Evolutionary conservation across 2,329 filamentous ascomycete species (phyloP), one percentile per base, ranked within the genome.

Genomic region (Trichophyton verrucosum): DNA sequence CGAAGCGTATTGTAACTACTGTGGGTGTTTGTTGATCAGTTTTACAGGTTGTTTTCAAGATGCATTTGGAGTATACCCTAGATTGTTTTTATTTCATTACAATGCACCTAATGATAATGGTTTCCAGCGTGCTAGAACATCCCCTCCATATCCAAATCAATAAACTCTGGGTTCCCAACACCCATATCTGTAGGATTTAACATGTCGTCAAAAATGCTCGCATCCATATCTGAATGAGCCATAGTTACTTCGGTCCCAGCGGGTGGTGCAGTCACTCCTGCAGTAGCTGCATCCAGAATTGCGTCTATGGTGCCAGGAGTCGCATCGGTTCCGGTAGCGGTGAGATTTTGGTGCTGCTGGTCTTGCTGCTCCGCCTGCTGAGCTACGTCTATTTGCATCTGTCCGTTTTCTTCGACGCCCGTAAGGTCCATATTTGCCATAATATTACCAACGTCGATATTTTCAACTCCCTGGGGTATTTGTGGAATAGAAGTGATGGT

Each of bases 61-160:
- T 38, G 9, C 3, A 38, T 9, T 38, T 38, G 9, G 33, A 38
- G 13, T 30, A 38, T 38, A 38, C 33, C 33, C 27, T 30, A 7
- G 2, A 30, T 30, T 42, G 38, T n/a, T n/a, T 42, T 2, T 42
- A n/a, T 42, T 13, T n/a, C 38, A 42, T 7, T 30, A 30, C 27
- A 30, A 30, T 30, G 27, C 3, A 38, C 33, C 33, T 13, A 13
- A 2, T 17, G 2, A 56, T 7, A 13, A 20, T 40, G 17, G 20
- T 2, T 22, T 20, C 17, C 1, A 11, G 20, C 3, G 30, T 13
- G n/a, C 20, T 49, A 74, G 60, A 76, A 75, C 72, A 76, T 75
- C 7, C 73, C 73, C 64, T 76, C 74, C 74, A 76, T 75, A 67
- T 76, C 74, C 62, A 76, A 64, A 69, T 76, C 74, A 38, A 77